Evolutionary conservation across 1,284 basidiomycete genomes (phyloP).

Genomic region (Sanghuangporus sanghuang): DNA sequence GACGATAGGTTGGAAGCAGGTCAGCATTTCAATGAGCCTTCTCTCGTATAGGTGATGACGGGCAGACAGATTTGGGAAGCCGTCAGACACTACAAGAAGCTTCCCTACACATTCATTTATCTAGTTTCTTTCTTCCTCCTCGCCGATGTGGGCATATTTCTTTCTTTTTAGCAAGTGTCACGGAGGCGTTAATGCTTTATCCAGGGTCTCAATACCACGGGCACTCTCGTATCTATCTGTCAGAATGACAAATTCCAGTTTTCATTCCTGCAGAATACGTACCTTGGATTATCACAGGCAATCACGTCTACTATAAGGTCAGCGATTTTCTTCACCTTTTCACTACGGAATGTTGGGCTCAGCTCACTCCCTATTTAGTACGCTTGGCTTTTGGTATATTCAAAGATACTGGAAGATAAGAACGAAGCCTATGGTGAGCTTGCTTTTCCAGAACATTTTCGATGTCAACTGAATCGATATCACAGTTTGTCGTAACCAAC

Average conservation of each 20-base stretch:
- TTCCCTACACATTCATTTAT: constrained; percentile 75
- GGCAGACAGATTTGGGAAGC: constrained; percentile 59
- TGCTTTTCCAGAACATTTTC: neutral
- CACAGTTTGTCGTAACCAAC: constrained; percentile 73
- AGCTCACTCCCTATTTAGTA: constrained; percentile 34
- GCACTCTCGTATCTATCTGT: constrained; percentile 68
- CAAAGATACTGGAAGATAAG: constrained; percentile 72
- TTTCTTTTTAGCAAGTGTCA: neutral
- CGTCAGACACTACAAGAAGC: constrained; percentile 60
- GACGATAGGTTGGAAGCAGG: constrained; percentile 80
- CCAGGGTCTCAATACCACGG: constrained; percentile 74
- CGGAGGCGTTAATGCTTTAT: neutral
- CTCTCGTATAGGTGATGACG: neutral
- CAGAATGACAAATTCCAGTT: constrained; percentile 76
- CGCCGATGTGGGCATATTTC: constrained; percentile 50
- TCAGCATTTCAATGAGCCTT: constrained; percentile 19
- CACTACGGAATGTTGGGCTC: constrained; percentile 13
- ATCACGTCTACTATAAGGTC: constrained; percentile 56
- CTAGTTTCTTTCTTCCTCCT: constrained; percentile 73
- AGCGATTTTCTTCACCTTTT: constrained; percentile 6
- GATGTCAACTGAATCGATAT: neutral
- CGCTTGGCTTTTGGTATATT: constrained; percentile 75
- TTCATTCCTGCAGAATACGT: constrained; percentile 72
- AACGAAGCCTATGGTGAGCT: constrained; percentile 69
- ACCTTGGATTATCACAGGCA: constrained; percentile 70